Evolutionary conservation across 208 protist genomes (phyloP).

Genomic region (Trypanosoma conorhini): DNA sequence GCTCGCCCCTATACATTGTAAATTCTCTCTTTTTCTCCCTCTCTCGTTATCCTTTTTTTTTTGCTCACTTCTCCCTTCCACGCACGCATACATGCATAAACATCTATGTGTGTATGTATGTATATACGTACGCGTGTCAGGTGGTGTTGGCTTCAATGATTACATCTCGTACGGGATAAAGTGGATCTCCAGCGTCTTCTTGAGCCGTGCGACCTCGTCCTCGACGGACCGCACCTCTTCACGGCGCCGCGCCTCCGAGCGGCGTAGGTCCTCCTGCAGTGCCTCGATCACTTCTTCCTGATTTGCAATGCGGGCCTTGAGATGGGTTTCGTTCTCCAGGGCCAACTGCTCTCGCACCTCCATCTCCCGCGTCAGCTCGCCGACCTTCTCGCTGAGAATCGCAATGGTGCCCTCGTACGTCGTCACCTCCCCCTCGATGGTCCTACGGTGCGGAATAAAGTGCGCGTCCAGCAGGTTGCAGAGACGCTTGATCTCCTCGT

Average conservation of each 20-base stretch:
- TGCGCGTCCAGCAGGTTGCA: slow-evolving; percentile 68
- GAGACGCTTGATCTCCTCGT: slow-evolving; percentile 66
- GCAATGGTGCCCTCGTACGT: slow-evolving; percentile 35
- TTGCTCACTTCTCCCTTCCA: not conserved
- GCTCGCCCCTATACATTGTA: not conserved
- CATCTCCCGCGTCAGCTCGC: slow-evolving; percentile 42
- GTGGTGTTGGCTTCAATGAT: not conserved
- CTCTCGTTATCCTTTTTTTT: not conserved
- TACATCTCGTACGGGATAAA: slow-evolving; percentile 55
- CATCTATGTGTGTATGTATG: slow-evolving; percentile 21
- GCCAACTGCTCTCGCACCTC: slow-evolving; percentile 42
- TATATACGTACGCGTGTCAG: slow-evolving; percentile 2
- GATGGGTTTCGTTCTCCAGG: slow-evolving; percentile 64
- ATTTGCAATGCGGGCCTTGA: slow-evolving; percentile 72
- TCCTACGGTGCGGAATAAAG: slow-evolving; percentile 76
- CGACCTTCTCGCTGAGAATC: slow-evolving; percentile 46
- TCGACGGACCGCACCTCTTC: slow-evolving; percentile 46
- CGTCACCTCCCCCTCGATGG: slow-evolving; percentile 40
- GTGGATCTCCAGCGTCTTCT: slow-evolving; percentile 78
- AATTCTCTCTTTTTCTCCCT: not conserved
- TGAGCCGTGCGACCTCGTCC: slow-evolving; percentile 58
- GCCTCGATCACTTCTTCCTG: slow-evolving; percentile 75
- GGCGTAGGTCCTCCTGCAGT: slow-evolving; percentile 59
- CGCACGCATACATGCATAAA: not conserved
- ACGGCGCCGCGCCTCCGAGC: slow-evolving; percentile 33